Percentiles rank a stretch among this genome's conserved stretches.
Conservation (phyloP, 1,139 yeast genomes). For the Candida smagusa region DNA sequence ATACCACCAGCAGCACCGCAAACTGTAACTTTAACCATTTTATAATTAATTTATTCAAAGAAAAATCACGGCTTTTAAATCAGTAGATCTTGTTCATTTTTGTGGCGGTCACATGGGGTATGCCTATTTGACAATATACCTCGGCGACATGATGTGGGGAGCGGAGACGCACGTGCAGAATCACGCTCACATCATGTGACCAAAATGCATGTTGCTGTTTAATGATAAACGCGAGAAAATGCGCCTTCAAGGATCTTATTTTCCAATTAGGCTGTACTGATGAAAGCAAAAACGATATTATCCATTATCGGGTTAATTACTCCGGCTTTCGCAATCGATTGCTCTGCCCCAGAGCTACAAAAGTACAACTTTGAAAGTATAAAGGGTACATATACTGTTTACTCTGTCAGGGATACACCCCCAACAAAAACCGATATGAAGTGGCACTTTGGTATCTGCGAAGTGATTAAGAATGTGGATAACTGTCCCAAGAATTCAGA, state of each 20-base stretch:
- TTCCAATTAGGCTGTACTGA: background rate
- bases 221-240: no score
- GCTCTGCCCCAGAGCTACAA: slow-evolving; percentile 39
- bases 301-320: slow-evolving; percentile 4
- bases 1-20: slow-evolving; percentile 82
- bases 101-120: no score
- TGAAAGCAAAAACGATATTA: background rate
- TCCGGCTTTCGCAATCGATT: slow-evolving; percentile 37
- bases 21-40: slow-evolving; percentile 65
- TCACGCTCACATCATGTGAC: no score
- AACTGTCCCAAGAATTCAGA: slow-evolving; percentile 69
- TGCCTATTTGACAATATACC: no score
- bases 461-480: slow-evolving; percentile 37
- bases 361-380: slow-evolving; percentile 43
- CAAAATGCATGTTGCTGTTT: no score
- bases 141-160: no score
- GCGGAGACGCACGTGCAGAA: no score
- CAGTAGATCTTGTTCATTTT: no score
- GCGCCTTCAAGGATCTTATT: no score
- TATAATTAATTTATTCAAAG: no score
- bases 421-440: slow-evolving; percentile 63
- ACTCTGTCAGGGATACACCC: slow-evolving; percentile 59
- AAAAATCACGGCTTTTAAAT: no score
- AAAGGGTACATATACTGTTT: slow-evolving; percentile 36
- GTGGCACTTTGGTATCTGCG: slow-evolving; percentile 76